Evolutionary conservation across 208 protist species (phyloP).

Genomic region (Angomonas deanei): DNA sequence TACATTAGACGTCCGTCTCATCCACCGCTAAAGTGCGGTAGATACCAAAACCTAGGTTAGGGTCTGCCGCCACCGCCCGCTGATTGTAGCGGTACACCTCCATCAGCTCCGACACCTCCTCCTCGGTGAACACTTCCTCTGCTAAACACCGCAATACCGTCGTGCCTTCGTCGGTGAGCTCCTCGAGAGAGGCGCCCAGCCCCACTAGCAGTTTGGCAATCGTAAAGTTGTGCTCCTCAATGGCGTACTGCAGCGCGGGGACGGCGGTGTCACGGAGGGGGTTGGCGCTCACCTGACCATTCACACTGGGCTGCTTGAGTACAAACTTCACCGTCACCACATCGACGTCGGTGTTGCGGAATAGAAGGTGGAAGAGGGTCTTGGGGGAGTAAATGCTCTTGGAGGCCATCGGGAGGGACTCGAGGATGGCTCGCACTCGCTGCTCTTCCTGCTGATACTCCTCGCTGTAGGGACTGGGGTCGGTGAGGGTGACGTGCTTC

Average conservation of each 20-base stretch:
- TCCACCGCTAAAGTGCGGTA: not conserved
- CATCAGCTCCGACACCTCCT: constrained; percentile 27
- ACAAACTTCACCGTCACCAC: constrained; percentile 37
- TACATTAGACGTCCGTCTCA: not conserved
- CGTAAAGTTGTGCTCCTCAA: constrained; percentile 22
- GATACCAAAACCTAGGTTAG: constrained; percentile 33
- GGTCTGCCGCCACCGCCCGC: constrained; percentile 25
- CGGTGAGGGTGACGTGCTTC: constrained; percentile 9
- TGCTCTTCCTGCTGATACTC: constrained; percentile 35
- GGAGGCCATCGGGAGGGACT: constrained; percentile 35
- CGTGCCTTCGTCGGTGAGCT: constrained; percentile 32
- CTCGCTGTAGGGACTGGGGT: constrained; percentile 41
- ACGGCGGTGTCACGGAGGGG: constrained; percentile 35
- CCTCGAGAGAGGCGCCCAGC: constrained; percentile 46
- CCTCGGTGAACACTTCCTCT: constrained; percentile 24
- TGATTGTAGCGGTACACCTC: constrained; percentile 23
- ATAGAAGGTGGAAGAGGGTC: constrained; percentile 50
- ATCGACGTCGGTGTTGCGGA: constrained; percentile 20
- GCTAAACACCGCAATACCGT: constrained; percentile 30
- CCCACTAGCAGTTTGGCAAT: constrained; percentile 43
- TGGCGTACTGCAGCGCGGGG: constrained; percentile 57
- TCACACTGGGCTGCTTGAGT: constrained; percentile 39
- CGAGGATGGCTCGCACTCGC: constrained; percentile 39
- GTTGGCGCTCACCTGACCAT: constrained; percentile 33
- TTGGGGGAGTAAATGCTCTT: constrained; percentile 53